phyloP scores from a whole-genome alignment of 805 yeast genomes.

The Wickerhamomyces ciferrii region DNA sequence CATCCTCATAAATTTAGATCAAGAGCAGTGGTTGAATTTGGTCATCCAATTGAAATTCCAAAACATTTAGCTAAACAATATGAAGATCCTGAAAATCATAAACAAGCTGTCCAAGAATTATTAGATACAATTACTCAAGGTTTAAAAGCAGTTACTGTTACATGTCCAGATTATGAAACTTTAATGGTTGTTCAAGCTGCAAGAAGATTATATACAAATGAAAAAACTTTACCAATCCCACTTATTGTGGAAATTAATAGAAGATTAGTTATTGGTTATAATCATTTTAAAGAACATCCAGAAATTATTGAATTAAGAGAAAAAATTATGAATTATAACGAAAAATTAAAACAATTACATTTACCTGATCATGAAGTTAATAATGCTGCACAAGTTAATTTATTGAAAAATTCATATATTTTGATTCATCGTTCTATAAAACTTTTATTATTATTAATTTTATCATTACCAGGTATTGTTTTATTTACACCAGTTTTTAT shows the following conservation, averaged over 20 bases:
- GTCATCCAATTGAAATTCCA: constrained; percentile 72
- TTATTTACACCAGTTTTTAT: constrained; percentile 87
- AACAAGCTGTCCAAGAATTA: constrained; percentile 68
- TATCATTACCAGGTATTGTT: constrained; percentile 84
- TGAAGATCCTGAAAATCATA: constrained; percentile 53
- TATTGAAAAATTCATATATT: constrained; percentile 42
- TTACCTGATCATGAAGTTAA: constrained; percentile 51
- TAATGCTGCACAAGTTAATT: constrained; percentile 39
- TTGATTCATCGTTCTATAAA: constrained; percentile 53
- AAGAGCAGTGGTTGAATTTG: constrained; percentile 93
- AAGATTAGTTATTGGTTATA: constrained; percentile 77
- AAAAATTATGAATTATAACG: constrained; percentile 68
- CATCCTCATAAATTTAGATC: constrained; percentile 94
- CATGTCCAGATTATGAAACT: constrained; percentile 86
- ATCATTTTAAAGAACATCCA: constrained; percentile 67
- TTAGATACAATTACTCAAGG: constrained; percentile 69
- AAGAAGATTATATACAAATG: constrained; percentile 79
- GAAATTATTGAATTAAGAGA: constrained; percentile 53
- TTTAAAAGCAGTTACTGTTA: constrained; percentile 78
- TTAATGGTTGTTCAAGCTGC: constrained; percentile 88
- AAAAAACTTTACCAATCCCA: constrained; percentile 71
- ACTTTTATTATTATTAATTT: constrained; percentile 47
- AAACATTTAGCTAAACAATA: constrained; percentile 61
- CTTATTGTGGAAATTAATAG: constrained; percentile 89
- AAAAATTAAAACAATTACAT: constrained; percentile 54